phyloP scores from a whole-genome alignment of 306 rosid genomes.

The Gillenia trifoliata region DNA sequence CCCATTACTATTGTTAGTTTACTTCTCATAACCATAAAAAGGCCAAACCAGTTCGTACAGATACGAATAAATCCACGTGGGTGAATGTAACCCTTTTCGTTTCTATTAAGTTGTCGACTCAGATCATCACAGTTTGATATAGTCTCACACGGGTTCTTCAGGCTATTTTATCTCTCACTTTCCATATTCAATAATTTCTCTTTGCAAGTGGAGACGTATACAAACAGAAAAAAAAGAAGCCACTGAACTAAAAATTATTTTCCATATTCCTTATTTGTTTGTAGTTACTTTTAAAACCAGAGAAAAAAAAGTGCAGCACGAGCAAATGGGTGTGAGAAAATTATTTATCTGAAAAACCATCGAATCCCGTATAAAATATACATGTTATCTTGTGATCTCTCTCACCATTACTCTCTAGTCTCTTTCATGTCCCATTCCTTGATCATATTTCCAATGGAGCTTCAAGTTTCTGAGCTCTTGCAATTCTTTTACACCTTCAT shows the following conservation, averaged over 20 bases:
- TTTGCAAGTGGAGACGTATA: neutral
- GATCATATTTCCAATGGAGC: constrained; percentile 18
- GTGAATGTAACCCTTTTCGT: neutral
- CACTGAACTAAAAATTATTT: constrained; percentile 6
- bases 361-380: neutral
- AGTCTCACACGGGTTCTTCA: constrained; percentile 21
- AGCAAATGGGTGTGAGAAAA: neutral
- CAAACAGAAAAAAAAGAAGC: neutral
- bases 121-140: neutral
- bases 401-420: neutral
- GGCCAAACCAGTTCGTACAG: constrained; percentile 2
- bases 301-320: too few species aligned
- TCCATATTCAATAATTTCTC: neutral
- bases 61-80: constrained; percentile 25
- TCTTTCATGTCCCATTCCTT: neutral
- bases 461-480: constrained; percentile 20
- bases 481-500: constrained; percentile 12
- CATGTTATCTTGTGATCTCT: constrained; percentile 11
- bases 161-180: constrained; percentile 1
- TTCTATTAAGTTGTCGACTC: neutral
- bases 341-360: neutral
- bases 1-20: neutral
- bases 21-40: neutral
- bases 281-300: too few species aligned
- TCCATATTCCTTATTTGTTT: neutral